These are phyloP conservation scores for Paramecium sexaurelia DNA, from an alignment of 73 alveolate species.

Conservation along the genomic window DNA sequence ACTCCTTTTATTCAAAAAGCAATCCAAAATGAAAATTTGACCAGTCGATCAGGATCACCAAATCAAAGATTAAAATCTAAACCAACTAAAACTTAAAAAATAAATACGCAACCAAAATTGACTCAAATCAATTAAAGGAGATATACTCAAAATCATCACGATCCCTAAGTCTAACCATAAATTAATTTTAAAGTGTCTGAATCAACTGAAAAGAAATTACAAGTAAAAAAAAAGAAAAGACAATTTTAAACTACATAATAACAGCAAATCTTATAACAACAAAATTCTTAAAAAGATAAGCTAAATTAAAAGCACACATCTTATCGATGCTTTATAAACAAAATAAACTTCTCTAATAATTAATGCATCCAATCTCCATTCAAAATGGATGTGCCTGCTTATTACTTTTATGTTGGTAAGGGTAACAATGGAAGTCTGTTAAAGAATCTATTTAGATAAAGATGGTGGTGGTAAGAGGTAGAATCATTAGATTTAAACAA, in stretches of 20 bases:
- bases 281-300: constrained; percentile 31
- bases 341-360: constrained; percentile 55
- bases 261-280: not conserved
- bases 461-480: constrained; percentile 90
- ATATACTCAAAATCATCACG: not conserved
- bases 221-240: not conserved
- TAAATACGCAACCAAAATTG: not conserved
- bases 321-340: constrained; percentile 41
- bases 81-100: not conserved
- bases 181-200: not conserved
- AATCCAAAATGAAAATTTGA: not conserved
- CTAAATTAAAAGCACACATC: constrained; percentile 31
- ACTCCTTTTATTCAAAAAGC: constrained; percentile 2
- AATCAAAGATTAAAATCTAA: not conserved
- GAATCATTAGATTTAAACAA: constrained; percentile 57
- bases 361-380: constrained; percentile 12
- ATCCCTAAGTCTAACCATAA: not conserved
- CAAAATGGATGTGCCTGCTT: constrained; percentile 56
- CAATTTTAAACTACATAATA: not conserved
- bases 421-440: constrained; percentile 83
- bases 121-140: not conserved
- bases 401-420: constrained; percentile 81
- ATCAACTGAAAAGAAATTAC: not conserved
- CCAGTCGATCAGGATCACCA: constrained; percentile 31
- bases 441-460: constrained; percentile 70